These are phyloP conservation scores for Caryopteris hybrid DNA, from an alignment of 305 asterid genomes.

Conservation along the genomic window DNA sequence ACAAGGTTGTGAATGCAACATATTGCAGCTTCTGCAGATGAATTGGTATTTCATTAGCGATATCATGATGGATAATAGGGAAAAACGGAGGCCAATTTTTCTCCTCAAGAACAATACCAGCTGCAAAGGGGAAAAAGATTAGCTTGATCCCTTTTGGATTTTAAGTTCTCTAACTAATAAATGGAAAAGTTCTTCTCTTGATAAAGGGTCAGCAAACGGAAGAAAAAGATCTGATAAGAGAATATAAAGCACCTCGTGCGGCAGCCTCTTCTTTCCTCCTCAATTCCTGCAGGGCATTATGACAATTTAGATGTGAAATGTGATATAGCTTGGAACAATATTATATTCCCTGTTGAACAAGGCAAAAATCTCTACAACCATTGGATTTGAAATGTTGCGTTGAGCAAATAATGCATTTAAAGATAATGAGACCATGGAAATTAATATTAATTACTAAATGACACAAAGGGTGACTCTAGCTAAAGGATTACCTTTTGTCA, in stretches of 20 bases:
- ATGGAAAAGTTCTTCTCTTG: not conserved
- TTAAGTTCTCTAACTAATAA: not conserved
- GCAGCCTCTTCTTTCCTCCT: slow-evolving; percentile 87
- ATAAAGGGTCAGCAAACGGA: not conserved
- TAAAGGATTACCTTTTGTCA: too few species aligned
- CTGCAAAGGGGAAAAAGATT: slow-evolving; percentile 46
- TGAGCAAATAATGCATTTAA: too few species aligned
- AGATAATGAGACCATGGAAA: too few species aligned
- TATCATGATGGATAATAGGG: slow-evolving; percentile 92
- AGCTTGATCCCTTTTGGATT: slow-evolving; percentile 6
- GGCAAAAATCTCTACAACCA: too few species aligned
- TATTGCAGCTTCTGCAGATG: slow-evolving; percentile 93
- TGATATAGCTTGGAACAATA: too few species aligned
- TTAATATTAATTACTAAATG: too few species aligned
- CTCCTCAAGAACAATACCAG: slow-evolving; percentile 89
- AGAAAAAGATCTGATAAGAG: slow-evolving; percentile 6
- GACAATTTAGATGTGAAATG: too few species aligned
- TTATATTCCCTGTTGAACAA: too few species aligned
- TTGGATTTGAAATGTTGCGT: too few species aligned
- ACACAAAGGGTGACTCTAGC: too few species aligned
- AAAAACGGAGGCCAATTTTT: slow-evolving; percentile 97
- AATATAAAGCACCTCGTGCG: slow-evolving; percentile 60
- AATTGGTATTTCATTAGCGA: slow-evolving; percentile 88
- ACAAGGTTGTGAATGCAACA: slow-evolving; percentile 83
- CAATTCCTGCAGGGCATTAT: slow-evolving; percentile 71